Conservation (phyloP, 2,329 filamentous ascomycete species). For the Hyphodiscus sp. region DNA sequence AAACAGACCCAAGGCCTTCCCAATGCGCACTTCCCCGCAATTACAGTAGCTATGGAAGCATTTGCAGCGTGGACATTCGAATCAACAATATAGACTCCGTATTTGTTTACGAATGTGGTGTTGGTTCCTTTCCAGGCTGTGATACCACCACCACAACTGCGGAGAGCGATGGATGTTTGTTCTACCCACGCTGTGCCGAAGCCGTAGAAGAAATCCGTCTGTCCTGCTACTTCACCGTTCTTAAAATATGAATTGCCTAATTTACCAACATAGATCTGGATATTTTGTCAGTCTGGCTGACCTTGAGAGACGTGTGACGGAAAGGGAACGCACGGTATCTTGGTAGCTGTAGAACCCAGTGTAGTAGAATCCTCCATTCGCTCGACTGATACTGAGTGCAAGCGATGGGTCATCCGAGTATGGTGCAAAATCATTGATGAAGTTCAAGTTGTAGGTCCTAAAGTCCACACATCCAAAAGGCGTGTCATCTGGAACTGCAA, state of each 20-base stretch:
- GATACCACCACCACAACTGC: slow-evolving; percentile 58
- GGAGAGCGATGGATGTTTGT: slow-evolving; percentile 45
- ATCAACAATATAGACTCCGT: slow-evolving; percentile 57
- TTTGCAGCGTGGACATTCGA: slow-evolving; percentile 51
- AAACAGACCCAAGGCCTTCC: slow-evolving; percentile 41
- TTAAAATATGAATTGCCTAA: slow-evolving; percentile 61
- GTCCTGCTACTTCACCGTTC: slow-evolving; percentile 51
- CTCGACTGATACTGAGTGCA: slow-evolving; percentile 53
- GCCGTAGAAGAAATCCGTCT: slow-evolving; percentile 62
- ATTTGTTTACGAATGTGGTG: slow-evolving; percentile 60
- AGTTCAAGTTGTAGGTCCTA: slow-evolving; percentile 60
- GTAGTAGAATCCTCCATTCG: slow-evolving; percentile 62
- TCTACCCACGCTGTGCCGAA: slow-evolving; percentile 55
- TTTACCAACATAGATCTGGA: slow-evolving; percentile 56
- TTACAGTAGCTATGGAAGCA: slow-evolving; percentile 31
- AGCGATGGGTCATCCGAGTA: slow-evolving; percentile 48
- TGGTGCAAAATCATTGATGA: slow-evolving; percentile 52
- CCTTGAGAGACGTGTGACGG: neutral
- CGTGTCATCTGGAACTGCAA: slow-evolving; percentile 51
- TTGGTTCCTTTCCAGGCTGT: slow-evolving; percentile 65
- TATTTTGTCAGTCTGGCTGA: neutral
- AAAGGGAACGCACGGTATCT: slow-evolving; percentile 45
- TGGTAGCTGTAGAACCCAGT: slow-evolving; percentile 62
- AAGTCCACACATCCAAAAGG: slow-evolving; percentile 60
- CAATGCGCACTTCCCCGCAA: slow-evolving; percentile 40